Evolutionary conservation across 306 rosid genomes (phyloP), one percentile per base, ranked within the genome.

Genomic region (Fagus sylvatica): DNA sequence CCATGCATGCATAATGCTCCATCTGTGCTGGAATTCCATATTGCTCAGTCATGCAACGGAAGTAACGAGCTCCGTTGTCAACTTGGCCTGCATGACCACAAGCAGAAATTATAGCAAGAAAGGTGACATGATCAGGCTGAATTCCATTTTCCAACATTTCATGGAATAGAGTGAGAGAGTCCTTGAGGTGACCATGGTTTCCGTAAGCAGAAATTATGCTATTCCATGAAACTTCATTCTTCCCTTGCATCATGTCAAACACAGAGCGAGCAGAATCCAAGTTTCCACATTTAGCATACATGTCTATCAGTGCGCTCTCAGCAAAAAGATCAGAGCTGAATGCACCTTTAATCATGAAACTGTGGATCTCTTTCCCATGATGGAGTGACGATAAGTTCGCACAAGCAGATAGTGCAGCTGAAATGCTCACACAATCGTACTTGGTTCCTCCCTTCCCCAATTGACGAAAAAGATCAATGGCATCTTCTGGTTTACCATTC

Each of bases 241-340:
- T 92, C 75, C 61, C 70, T 70, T 74, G 76, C 91, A 92, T 92
- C 49, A 43, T 54, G 80, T 92, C 85, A 76, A 92, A 92, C 83
- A 90, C 92, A 64, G 40, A 19, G 48, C 78, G 80, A 43, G 96
- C 90, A 77, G 77, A 56, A 69, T 75, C 84, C 78, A 92, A 71
- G 61, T 87, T 89, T 87, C 97, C 97, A 81, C 97, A 92, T 83
- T 92, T 92, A 73, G 97, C 89, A 80, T 92, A 90, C 92, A 87
- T 83, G 87, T 92, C 97, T 71, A 92, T 86, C 72, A 92, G 81
- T 66, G 92, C 84, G 85, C 96, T 87, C 71, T 85, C 89, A 64
- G 86, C 79, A 75, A 85, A 85, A 61, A 87, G 68, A 82, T 92
- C 92, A 70, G 81, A 84, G 53, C 54, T 80, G 68, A 89, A 76